Base-by-base conservation (phyloP, 345 rosid species). In the Syzygium grande region DNA sequence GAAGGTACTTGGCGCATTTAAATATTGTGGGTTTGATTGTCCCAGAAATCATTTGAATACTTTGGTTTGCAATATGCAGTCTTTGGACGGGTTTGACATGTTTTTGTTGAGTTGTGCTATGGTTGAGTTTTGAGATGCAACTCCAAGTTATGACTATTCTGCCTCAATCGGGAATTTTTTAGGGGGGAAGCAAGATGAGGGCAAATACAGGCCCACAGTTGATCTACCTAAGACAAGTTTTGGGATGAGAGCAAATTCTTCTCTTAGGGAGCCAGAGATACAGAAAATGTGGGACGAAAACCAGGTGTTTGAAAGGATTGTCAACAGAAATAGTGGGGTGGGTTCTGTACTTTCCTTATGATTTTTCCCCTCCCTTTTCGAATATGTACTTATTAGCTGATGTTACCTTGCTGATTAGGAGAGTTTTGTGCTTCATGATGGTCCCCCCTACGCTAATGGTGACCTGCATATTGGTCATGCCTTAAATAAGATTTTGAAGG, bases 391-490 rank as follows among this genome's bases (percentile, higher is more conserved):
- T 87, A 87, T 91, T 84, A 59, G 89, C 92, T 93, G 87, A 94
- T 87, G 12, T 87, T 86, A 73, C 41, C 68, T 87, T 90, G 30
- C 86, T 90, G 89, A 85, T 59, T 92, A 97, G 98, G 98, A 92
- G 87, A 93, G 86, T 91, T 97, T 97, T 91, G 94, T 96, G 88
- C 97, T 97, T 89, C 99, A 97, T 89, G 98, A 97, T 92, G 99
- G 99, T 78, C 99, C 99, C 87, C 99, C 99, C 77, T 97, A 97
- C 90, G 99, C 99, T 90, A 97, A 97, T 86, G 99, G 99, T 84
- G 94, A 95, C 63, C 92, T 96, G 22, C 99, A 97, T 85, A 95
- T 96, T 93, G 99, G 99, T 52, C 99, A 97, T 92, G 99, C 99
- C 84, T 92, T 96, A 78, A 97, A 97, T 92, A 97, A 97, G 93